Conservation (phyloP, 139 green algal genomes). For the Chlorella sp. region DNA sequence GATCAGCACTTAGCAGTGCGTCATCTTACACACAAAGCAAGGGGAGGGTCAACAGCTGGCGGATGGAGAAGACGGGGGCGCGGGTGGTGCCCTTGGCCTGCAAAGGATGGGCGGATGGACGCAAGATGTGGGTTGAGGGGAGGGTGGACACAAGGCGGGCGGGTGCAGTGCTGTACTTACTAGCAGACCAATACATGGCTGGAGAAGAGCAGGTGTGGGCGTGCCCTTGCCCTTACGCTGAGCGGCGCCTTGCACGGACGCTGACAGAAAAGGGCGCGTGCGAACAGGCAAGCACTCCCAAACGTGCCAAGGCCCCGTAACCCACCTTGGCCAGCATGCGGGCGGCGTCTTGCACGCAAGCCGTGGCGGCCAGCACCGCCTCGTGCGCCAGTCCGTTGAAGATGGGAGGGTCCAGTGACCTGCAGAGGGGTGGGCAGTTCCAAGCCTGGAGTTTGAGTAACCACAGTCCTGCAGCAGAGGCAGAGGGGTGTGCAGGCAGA, state of each 20-base stretch:
- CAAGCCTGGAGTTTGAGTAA: too few species aligned
- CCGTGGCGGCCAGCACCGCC: conserved; percentile 79
- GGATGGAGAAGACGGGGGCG: too few species aligned
- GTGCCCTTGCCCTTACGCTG: not conserved
- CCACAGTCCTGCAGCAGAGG: too few species aligned
- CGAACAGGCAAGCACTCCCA: not conserved
- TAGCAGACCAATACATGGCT: too few species aligned
- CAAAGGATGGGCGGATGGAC: not conserved
- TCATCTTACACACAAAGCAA: too few species aligned
- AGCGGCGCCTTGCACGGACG: not conserved
- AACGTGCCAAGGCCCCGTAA: not conserved
- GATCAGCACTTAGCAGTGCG: too few species aligned
- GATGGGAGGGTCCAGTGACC: conserved; percentile 39
- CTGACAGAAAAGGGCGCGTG: not conserved
- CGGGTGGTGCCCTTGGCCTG: conserved; percentile 54
- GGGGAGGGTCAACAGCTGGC: conserved; percentile 92
- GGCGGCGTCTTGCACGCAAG: conserved; percentile 70
- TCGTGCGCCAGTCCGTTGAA: conserved; percentile 94
- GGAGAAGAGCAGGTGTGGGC: not conserved
- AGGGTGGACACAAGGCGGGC: not conserved
- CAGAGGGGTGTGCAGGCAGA: too few species aligned
- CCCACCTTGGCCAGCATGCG: conserved; percentile 27
- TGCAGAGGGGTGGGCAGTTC: too few species aligned
- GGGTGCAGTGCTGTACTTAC: too few species aligned
- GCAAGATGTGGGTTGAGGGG: not conserved